Evolutionary conservation across 352 stramenopile genomes (phyloP).

Genomic region (Pythium aquatile): DNA sequence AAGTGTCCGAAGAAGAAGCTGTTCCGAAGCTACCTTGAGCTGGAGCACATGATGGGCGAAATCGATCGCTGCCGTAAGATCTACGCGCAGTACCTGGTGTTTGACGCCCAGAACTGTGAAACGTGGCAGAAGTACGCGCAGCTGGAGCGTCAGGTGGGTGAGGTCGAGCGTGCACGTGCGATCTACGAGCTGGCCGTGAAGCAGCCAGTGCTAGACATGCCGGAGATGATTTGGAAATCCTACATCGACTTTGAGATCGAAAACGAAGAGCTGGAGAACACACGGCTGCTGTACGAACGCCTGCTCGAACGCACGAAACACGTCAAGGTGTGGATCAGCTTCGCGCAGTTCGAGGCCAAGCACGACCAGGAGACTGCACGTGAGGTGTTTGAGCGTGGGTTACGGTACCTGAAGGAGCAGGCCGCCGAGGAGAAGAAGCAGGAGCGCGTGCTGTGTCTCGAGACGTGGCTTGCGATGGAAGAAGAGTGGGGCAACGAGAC

Average conservation of each 20-base stretch:
- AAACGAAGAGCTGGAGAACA: conserved; percentile 79
- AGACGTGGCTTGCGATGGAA: conserved; percentile 96
- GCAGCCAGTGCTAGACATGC: conserved; percentile 96
- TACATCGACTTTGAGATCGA: conserved; percentile 99
- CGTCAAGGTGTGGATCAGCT: conserved; percentile 96
- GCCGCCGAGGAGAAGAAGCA: conserved; percentile 83
- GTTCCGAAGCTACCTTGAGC: conserved; percentile 91
- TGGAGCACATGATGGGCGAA: conserved; percentile 98
- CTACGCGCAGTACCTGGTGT: conserved; percentile 86
- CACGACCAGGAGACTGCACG: conserved; percentile 70
- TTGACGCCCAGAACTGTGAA: conserved; percentile 87
- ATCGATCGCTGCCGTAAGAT: conserved; percentile 94
- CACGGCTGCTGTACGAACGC: conserved; percentile 93
- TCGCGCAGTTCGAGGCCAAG: conserved; percentile 85
- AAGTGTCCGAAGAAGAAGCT: conserved; percentile 92
- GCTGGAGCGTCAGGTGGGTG: conserved; percentile 94
- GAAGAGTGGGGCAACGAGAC: conserved; percentile 57
- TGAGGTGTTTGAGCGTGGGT: conserved; percentile 89
- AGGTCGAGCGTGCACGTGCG: conserved; percentile 91
- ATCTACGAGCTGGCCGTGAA: conserved; percentile 97
- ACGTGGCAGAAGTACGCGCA: conserved; percentile 96
- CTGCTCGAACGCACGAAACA: conserved; percentile 96
- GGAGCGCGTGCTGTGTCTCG: conserved; percentile 95
- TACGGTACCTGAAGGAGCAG: conserved; percentile 90
- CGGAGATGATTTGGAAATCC: conserved; percentile 98